Conservation (phyloP, 1,284 basidiomycete species). For the Ceratobasidium sp. region DNA sequence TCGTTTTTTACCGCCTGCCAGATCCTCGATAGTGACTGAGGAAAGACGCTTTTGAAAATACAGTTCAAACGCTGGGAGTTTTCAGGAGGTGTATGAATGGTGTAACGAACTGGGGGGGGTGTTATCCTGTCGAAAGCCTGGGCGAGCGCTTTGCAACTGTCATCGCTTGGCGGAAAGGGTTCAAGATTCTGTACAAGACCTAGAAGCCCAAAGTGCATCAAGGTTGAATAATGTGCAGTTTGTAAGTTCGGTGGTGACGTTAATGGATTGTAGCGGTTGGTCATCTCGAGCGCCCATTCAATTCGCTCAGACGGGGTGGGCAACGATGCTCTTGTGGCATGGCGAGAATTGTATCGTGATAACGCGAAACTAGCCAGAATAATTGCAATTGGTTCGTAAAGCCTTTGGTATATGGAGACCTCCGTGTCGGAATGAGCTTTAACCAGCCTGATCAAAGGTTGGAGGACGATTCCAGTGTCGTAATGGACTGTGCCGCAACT, state of each 20-base stretch:
- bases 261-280: neutral
- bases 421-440: neutral
- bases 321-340: no score
- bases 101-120: neutral
- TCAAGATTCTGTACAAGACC: neutral
- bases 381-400: neutral
- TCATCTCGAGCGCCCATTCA: neutral
- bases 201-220: neutral
- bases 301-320: neutral
- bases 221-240: neutral
- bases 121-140: neutral
- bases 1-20: neutral
- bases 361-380: neutral
- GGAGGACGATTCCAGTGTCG: no score
- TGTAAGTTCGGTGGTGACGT: neutral
- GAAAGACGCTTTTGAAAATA: neutral
- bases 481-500: neutral
- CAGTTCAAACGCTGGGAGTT: no score
- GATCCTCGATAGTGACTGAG: neutral
- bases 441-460: neutral
- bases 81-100: neutral
- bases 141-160: neutral
- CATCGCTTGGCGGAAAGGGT: neutral
- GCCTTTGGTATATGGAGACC: neutral
- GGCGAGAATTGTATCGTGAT: neutral